Conservation (phyloP, 2,329 filamentous ascomycete species). For the Monilinia laxa region DNA sequence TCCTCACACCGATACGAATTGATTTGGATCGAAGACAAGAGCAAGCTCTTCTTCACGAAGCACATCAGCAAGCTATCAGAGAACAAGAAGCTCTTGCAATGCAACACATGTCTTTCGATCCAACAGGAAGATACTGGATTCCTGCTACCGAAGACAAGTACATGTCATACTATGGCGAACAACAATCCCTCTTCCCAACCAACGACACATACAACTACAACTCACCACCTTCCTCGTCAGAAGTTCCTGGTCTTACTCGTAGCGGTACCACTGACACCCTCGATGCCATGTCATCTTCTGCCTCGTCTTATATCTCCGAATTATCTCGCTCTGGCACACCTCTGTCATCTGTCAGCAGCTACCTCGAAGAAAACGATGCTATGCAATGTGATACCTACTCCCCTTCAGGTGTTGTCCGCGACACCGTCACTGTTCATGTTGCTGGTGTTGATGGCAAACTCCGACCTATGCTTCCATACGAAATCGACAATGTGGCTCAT, state of each 20-base stretch:
- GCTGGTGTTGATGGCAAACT: slow-evolving; percentile 25
- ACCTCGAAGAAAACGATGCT: slow-evolving; percentile 29
- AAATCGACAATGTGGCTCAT: slow-evolving; percentile 32
- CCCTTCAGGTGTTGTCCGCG: slow-evolving; percentile 28
- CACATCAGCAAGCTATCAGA: slow-evolving; percentile 28
- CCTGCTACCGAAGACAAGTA: slow-evolving; percentile 25
- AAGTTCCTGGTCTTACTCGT: slow-evolving; percentile 41
- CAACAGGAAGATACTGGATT: slow-evolving; percentile 35
- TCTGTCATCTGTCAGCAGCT: slow-evolving; percentile 39
- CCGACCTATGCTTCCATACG: slow-evolving; percentile 37
- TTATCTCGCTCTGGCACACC: slow-evolving; percentile 40
- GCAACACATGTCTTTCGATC: slow-evolving; percentile 27
- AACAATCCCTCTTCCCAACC: slow-evolving; percentile 27
- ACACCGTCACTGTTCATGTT: slow-evolving; percentile 36
- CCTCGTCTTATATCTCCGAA: slow-evolving; percentile 39
- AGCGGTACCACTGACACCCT: slow-evolving; percentile 38
- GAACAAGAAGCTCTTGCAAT: slow-evolving; percentile 31
- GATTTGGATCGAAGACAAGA: slow-evolving; percentile 45
- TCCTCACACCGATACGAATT: slow-evolving; percentile 79
- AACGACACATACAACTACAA: slow-evolving; percentile 27
- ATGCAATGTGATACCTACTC: slow-evolving; percentile 23
- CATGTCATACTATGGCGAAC: slow-evolving; percentile 27
- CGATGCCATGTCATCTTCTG: slow-evolving; percentile 38
- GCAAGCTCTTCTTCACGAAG: slow-evolving; percentile 29
- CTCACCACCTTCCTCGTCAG: slow-evolving; percentile 42